Percentiles rank a stretch among this genome's conserved stretches.
These are phyloP conservation scores for Bonia amplexicaulis DNA, from an alignment of 176 grass and related monocot species.

Conservation along the genomic window DNA sequence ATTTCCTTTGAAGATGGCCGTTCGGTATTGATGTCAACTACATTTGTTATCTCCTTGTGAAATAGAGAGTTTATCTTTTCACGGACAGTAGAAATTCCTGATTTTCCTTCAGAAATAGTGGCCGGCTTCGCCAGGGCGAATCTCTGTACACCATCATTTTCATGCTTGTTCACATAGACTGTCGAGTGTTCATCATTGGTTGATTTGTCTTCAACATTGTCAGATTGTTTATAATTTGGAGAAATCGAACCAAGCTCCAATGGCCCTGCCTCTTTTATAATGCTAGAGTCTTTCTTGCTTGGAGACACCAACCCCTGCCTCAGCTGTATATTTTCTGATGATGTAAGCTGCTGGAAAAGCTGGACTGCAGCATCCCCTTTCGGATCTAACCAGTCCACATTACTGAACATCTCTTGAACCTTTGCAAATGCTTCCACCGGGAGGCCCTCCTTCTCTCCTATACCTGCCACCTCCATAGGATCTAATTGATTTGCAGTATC, in stretches of 20 bases:
- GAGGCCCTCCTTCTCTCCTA: slow-evolving; percentile 85
- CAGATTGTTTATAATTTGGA: slow-evolving; percentile 23
- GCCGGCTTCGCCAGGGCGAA: neutral
- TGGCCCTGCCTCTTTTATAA: slow-evolving; percentile 12
- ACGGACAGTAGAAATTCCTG: slow-evolving; percentile 13
- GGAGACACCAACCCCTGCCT: slow-evolving; percentile 48
- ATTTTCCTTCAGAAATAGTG: slow-evolving; percentile 27
- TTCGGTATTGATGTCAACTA: neutral
- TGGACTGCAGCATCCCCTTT: slow-evolving; percentile 56
- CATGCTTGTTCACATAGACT: slow-evolving; percentile 17
- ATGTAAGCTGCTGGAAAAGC: slow-evolving; percentile 64
- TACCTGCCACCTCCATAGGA: slow-evolving; percentile 47
- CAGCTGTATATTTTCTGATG: slow-evolving; percentile 59
- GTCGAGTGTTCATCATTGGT: neutral
- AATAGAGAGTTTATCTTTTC: slow-evolving; percentile 7
- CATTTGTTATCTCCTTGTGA: slow-evolving; percentile 22
- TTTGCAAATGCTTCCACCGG: slow-evolving; percentile 92
- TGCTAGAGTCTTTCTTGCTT: slow-evolving; percentile 25
- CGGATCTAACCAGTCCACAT: slow-evolving; percentile 84
- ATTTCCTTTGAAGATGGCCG: slow-evolving; percentile 17
- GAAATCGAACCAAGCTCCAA: slow-evolving; percentile 19
- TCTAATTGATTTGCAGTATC: slow-evolving; percentile 54
- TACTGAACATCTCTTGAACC: slow-evolving; percentile 93
- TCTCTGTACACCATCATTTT: slow-evolving; percentile 10
- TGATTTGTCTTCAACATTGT: slow-evolving; percentile 7